phyloP scores from a whole-genome alignment of 805 yeast genomes.

The Metschnikowia noctiluminum region DNA sequence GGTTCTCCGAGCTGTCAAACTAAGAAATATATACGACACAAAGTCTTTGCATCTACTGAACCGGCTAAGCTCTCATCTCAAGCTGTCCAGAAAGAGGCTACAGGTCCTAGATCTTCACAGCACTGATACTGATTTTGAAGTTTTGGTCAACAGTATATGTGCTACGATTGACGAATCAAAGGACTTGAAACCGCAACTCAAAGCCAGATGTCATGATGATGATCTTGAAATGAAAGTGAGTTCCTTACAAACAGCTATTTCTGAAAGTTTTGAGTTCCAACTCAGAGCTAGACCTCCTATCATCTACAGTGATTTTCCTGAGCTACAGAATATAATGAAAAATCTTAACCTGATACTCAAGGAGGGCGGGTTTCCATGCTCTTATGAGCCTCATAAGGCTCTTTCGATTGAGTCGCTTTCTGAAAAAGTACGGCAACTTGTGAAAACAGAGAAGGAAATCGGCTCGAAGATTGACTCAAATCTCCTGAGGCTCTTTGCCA shows the following conservation, averaged over 20 bases:
- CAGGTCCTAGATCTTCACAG: not conserved
- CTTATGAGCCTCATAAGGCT: constrained; percentile 15
- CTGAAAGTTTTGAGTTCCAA: constrained; percentile 6
- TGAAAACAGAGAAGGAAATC: constrained; percentile 2
- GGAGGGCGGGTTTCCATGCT: constrained; percentile 10
- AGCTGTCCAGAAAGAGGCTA: constrained; percentile 4
- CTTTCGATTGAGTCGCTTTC: constrained; percentile 10
- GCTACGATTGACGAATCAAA: not conserved
- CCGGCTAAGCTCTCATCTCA: constrained; percentile 17
- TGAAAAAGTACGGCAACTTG: constrained; percentile 4
- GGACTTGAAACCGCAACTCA: not conserved
- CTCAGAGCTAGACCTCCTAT: constrained; percentile 6
- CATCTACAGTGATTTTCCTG: constrained; percentile 15
- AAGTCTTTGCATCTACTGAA: constrained; percentile 28
- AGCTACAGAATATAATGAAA: constrained; percentile 12
- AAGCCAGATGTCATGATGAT: not conserved
- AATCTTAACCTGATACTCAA: constrained; percentile 6
- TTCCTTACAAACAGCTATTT: not conserved
- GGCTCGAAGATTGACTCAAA: not conserved
- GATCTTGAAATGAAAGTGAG: not conserved
- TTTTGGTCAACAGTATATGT: constrained; percentile 3
- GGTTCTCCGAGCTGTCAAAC: constrained; percentile 15
- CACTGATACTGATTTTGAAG: not conserved
- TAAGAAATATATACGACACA: constrained; percentile 31
- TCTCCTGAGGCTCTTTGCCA: constrained; percentile 1